Percentiles rank a stretch among this genome's conserved stretches.
Evolutionary conservation across 1,284 basidiomycete genomes (phyloP).

Genomic region (Ustilago nuda): DNA sequence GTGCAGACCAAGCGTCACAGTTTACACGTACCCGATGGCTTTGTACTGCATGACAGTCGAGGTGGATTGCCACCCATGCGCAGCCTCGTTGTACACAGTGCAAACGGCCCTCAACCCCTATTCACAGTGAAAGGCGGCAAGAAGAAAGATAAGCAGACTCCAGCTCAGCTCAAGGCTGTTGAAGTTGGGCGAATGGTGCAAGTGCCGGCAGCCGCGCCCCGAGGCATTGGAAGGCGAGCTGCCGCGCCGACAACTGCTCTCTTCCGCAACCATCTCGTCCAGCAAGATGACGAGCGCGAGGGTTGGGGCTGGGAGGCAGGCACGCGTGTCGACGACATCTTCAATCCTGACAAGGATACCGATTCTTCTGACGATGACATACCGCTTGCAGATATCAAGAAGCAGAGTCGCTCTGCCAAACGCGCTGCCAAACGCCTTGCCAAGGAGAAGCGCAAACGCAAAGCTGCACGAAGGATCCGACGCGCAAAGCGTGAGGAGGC

Average conservation of each 20-base stretch:
- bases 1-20: conserved; percentile 32
- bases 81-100: conserved; percentile 52
- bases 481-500: conserved; percentile 52
- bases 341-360: conserved; percentile 26
- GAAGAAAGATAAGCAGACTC: conserved; percentile 44
- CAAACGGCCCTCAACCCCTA: conserved; percentile 51
- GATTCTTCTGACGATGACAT: conserved; percentile 48
- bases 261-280: conserved; percentile 67
- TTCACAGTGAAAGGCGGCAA: conserved; percentile 34
- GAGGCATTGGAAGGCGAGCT: conserved; percentile 62
- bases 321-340: conserved; percentile 42
- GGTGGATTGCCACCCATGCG: conserved; percentile 55
- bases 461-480: conserved; percentile 51
- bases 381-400: conserved; percentile 48
- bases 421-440: conserved; percentile 50
- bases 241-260: conserved; percentile 64
- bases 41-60: conserved; percentile 55
- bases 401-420: conserved; percentile 41
- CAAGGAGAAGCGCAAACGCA: conserved; percentile 56
- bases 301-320: conserved; percentile 68
- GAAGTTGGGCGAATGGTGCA: conserved; percentile 41
- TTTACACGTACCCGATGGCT: conserved; percentile 61
- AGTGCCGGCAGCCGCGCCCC: conserved; percentile 58
- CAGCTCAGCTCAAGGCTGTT: conserved; percentile 44
- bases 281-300: conserved; percentile 63